Base-by-base conservation (phyloP, 345 rosid genomes). In the Isatis tinctoria region DNA sequence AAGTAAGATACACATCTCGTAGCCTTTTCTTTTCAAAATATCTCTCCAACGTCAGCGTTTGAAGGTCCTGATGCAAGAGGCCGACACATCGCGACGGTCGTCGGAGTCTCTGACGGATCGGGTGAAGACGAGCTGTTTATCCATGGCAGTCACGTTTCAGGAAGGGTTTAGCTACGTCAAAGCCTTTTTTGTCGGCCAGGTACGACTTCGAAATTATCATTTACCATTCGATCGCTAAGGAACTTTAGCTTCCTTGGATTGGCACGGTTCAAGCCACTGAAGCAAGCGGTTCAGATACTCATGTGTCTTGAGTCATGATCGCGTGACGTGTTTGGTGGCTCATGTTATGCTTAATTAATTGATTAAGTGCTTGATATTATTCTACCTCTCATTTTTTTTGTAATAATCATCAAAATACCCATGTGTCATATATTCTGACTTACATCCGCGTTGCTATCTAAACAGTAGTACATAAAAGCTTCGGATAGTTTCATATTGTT, bases 121-220 rank as follows among this genome's bases (percentile, higher is more conserved):
- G 13, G 37, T 75, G 45, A 81, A 79, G 83, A 74, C 65, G 51
- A 74, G 27, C 35, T 82, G 87, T 65, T 56, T 86, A 36, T 79
- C 78, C 4, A 74, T 82, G 61, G 27, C 66, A 51, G 83, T 82
- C 69, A 83, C 88, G 27, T 48, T 86, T 54, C 80, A 81, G 16
- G 92, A 87, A 27, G 76, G 86, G 12, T 72, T 86, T 37, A 74
- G 75, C 66, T 81, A 81, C 65, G 63, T 86, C 54, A 85, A 86
- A 75, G 88, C 89, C 64, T 62, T 73, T 24, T 80, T 85, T 24
- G 43, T 82, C 9, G 87, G 85, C 6, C 78, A 67, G 78, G 85
- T 82, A 74, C 53, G 70, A 48, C 59, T 70, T 51, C 3, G 5
- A 1, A 5, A 20, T 43, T 20, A 9, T 54, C 54, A 5, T 27